Evolutionary conservation across 2,329 filamentous ascomycete species (phyloP).

Genomic region (Hymenoscyphus linearis): DNA sequence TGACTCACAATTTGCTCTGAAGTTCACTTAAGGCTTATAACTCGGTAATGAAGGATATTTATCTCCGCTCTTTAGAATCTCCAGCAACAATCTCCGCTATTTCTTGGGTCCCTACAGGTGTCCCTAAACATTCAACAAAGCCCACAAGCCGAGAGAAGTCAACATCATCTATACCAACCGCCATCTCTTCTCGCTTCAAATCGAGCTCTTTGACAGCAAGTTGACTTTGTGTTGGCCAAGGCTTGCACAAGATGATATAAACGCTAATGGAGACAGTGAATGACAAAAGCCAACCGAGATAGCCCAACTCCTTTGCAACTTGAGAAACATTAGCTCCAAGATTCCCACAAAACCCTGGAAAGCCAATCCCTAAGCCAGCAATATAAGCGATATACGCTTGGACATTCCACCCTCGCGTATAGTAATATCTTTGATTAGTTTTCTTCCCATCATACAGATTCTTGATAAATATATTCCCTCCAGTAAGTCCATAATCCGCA

Average conservation of each 20-base stretch:
- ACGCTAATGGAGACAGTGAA: conserved; percentile 24
- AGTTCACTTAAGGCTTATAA: neutral
- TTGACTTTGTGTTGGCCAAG: conserved; percentile 33
- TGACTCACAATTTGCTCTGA: too few species aligned
- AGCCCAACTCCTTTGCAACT: conserved; percentile 26
- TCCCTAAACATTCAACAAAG: neutral
- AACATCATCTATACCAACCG: neutral
- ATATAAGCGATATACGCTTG: conserved; percentile 31
- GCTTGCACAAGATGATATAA: conserved; percentile 29
- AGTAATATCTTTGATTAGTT: conserved; percentile 28
- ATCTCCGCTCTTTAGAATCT: neutral
- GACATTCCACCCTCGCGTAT: conserved; percentile 28
- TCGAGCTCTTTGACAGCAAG: conserved; percentile 25
- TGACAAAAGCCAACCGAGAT: conserved; percentile 30
- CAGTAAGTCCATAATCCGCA: conserved; percentile 30
- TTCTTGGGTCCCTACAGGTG: too few species aligned
- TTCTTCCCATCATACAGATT: conserved; percentile 26
- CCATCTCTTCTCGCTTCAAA: conserved; percentile 16
- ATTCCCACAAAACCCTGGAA: conserved; percentile 29
- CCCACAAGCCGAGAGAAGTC: neutral
- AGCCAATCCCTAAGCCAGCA: conserved; percentile 26
- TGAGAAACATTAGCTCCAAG: conserved; percentile 26
- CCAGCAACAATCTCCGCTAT: neutral
- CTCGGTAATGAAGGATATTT: neutral
- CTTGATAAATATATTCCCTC: conserved; percentile 27